phyloP scores from a whole-genome alignment of 768 basidiomycete species.

The Psilocybe tampanensis region DNA sequence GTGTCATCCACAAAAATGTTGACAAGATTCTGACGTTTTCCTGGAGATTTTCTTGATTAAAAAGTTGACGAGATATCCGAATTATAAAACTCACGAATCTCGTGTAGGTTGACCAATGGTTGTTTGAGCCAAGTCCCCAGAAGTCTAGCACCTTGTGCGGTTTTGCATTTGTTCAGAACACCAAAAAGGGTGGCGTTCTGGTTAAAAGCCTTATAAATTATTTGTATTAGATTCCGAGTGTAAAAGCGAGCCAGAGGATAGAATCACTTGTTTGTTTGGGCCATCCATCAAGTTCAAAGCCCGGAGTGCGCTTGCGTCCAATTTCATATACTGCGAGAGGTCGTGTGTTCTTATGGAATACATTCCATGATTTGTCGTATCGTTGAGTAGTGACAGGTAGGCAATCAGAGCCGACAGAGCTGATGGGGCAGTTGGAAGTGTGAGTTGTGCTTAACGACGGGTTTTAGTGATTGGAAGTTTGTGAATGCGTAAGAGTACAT shows the following conservation, averaged over 20 bases:
- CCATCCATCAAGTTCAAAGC: slow-evolving; percentile 86
- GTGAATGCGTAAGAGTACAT: slow-evolving; percentile 22
- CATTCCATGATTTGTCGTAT: slow-evolving; percentile 76
- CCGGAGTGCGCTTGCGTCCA: slow-evolving; percentile 92
- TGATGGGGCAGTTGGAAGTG: slow-evolving; percentile 75
- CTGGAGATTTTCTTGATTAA: slow-evolving; percentile 39
- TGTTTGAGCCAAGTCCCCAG: slow-evolving; percentile 95
- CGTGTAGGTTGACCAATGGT: slow-evolving; percentile 90
- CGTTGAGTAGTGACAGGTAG: slow-evolving; percentile 80
- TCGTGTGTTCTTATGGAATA: slow-evolving; percentile 88
- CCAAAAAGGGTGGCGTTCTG: slow-evolving; percentile 90
- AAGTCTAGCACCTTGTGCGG: slow-evolving; percentile 87
- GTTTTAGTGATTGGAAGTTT: neutral
- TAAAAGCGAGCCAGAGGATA: neutral
- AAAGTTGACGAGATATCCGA: neutral
- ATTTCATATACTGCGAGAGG: slow-evolving; percentile 90
- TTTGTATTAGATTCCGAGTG: neutral
- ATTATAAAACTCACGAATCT: slow-evolving; percentile 67
- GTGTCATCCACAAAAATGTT: slow-evolving; percentile 84
- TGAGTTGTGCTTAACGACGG: slow-evolving; percentile 65
- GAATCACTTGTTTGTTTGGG: slow-evolving; percentile 54
- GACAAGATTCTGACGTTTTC: slow-evolving; percentile 85
- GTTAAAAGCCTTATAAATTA: slow-evolving; percentile 49
- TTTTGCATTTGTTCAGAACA: slow-evolving; percentile 93
- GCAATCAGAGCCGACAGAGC: slow-evolving; percentile 80